Evolutionary conservation across 192 early-diverging fungal species (phyloP).

Genomic region (Funneliformis mosseae): DNA sequence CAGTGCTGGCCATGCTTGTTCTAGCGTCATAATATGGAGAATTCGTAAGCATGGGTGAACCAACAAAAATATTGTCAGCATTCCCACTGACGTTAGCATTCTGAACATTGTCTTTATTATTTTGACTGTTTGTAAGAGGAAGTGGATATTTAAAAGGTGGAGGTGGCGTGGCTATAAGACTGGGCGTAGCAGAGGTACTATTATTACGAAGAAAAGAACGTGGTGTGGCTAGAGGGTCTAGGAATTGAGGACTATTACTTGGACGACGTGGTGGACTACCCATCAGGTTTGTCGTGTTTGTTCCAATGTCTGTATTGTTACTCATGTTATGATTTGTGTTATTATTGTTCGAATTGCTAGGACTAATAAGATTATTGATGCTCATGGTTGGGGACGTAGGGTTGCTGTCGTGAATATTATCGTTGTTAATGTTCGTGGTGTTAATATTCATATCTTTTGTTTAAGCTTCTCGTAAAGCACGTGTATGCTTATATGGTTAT

Average conservation of each 20-base stretch:
- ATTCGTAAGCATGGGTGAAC: not conserved
- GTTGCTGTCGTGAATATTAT: not conserved
- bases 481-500: not conserved
- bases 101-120: too few relatives aligned
- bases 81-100: too few relatives aligned
- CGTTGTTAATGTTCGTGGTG: not conserved
- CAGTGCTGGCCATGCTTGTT: not conserved
- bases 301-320: not conserved
- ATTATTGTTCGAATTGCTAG: not conserved
- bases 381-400: not conserved
- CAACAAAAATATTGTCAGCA: too few relatives aligned
- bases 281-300: not conserved
- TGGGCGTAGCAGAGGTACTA: not conserved
- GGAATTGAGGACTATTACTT: not conserved
- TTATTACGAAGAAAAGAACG: not conserved
- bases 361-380: not conserved
- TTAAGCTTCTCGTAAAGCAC: too few relatives aligned
- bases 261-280: not conserved
- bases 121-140: too few relatives aligned
- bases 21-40: not conserved
- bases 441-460: not conserved
- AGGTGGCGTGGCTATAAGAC: not conserved
- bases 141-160: not conserved
- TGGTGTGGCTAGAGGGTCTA: not conserved
- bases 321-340: not conserved